These are phyloP conservation scores for Kwoniella dejecticola DNA, from an alignment of 768 basidiomycete genomes.

Conservation along the genomic window DNA sequence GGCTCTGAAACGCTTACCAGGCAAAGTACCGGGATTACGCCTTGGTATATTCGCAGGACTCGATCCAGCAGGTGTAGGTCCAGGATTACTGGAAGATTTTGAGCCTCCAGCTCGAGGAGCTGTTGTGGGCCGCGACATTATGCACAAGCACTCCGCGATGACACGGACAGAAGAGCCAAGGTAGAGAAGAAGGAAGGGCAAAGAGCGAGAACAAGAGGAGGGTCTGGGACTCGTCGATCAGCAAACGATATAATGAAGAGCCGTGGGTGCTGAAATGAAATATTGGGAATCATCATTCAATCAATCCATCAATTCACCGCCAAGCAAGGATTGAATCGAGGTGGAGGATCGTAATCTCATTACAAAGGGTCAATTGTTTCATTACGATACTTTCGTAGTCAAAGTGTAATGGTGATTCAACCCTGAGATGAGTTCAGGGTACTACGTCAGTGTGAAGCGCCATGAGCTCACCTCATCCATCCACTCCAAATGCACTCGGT, in stretches of 20 bases:
- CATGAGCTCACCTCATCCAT: not conserved
- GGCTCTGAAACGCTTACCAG: too few species aligned
- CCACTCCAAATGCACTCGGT: not conserved
- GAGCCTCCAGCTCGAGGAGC: constrained; percentile 43
- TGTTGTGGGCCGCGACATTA: constrained; percentile 45
- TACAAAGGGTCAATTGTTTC: too few species aligned
- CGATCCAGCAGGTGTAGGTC: constrained; percentile 25
- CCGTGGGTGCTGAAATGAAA: too few species aligned
- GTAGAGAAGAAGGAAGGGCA: too few species aligned
- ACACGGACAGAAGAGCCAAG: too few species aligned
- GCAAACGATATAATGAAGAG: too few species aligned
- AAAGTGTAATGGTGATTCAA: constrained; percentile 1
- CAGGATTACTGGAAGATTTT: constrained; percentile 28
- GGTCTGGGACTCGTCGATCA: too few species aligned
- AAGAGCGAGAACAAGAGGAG: too few species aligned
- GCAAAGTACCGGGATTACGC: constrained; percentile 50
- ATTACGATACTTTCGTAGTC: not conserved
- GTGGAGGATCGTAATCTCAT: not conserved
- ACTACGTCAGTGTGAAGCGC: constrained; percentile 6
- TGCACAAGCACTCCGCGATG: too few species aligned
- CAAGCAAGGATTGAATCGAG: too few species aligned
- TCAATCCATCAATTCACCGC: too few species aligned
- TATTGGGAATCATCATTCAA: too few species aligned
- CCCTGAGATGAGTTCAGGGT: constrained; percentile 8
- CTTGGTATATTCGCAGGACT: constrained; percentile 37